These are phyloP conservation scores for Ceratocystis destructans DNA, from an alignment of 2,329 filamentous ascomycete genomes.

Conservation along the genomic window DNA sequence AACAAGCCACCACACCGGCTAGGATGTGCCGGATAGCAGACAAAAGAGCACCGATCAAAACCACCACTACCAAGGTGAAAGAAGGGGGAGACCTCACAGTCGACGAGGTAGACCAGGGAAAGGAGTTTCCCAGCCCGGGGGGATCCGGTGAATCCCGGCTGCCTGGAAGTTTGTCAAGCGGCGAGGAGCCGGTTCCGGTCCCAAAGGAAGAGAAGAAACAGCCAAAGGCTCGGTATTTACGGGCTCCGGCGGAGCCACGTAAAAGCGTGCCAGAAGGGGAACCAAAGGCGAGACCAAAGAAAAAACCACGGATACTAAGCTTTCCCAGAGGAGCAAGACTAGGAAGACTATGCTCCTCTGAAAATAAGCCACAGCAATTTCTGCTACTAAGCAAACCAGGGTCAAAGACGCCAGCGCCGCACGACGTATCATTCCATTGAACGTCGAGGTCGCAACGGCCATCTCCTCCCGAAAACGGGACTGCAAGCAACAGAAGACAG, in stretches of 20 bases:
- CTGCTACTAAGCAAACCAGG: too few species aligned
- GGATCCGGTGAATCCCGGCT: not conserved
- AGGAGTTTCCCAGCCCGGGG: not conserved
- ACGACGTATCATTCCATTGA: not conserved
- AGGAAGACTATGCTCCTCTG: too few species aligned
- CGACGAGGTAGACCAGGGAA: not conserved
- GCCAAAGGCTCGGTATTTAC: too few species aligned
- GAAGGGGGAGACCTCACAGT: not conserved
- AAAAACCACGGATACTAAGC: too few species aligned
- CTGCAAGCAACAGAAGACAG: not conserved
- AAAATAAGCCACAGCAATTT: too few species aligned
- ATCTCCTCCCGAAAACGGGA: not conserved
- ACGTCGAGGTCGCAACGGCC: not conserved
- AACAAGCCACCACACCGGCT: not conserved
- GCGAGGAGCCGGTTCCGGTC: not conserved
- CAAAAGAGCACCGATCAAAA: not conserved
- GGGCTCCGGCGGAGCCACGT: too few species aligned
- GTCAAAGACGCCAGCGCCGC: too few species aligned
- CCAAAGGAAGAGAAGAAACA: not conserved
- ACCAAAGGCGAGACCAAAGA: too few species aligned
- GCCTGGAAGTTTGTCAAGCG: not conserved
- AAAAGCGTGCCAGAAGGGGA: too few species aligned
- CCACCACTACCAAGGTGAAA: not conserved
- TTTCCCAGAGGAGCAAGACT: too few species aligned
- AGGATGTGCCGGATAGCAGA: not conserved